Evolutionary conservation across 2,329 filamentous ascomycete species (phyloP), one percentile per base, ranked within the genome.

Genomic region (Fusarium sp.): DNA sequence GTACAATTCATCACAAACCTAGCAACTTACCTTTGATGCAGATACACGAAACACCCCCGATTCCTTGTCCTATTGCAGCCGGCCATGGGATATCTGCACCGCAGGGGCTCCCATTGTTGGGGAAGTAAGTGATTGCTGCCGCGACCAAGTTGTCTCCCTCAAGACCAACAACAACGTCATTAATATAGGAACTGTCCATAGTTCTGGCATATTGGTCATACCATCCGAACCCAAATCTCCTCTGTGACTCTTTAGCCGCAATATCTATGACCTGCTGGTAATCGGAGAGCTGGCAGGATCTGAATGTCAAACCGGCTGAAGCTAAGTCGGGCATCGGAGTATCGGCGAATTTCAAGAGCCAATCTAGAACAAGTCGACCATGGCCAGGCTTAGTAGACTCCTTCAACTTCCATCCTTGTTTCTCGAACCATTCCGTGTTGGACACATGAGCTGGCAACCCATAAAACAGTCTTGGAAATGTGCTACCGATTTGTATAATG

Each of bases 11-110:
- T 16, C 21, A 26, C n/a, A 19, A 41, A 14, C 19, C 14, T 21
- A 48, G 46, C 25, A 41, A 81, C 84, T 64, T 75, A 88, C 88
- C 84, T 74, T 81, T 79, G 66, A 89, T 84, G 76, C 85, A 89
- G 54, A 89, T 85, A 75, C 88, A 90, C n/a, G 86, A 84, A 37
- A 88, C 83, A 26, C 88, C 88, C 46, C 87, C 88, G 43, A 88
- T 83, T 62, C 85, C 81, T 44, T 77, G 75, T 13, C 83, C 84
- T 58, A 89, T 83, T 4, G 77, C 80, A 43, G 78, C 77, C 9
- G 86, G 82, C 87, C 87, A 90, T 2, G 87, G 87, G 12, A 89
- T 76, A 68, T 89, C 86, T 8, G 80, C 79, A 12, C 82, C 80
- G 19, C 82, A 79, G 2, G 81, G 81, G 49, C 83, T 86, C 6